Base-by-base conservation (phyloP, 2,329 filamentous ascomycete genomes). In the Diaporthe ampelina region DNA sequence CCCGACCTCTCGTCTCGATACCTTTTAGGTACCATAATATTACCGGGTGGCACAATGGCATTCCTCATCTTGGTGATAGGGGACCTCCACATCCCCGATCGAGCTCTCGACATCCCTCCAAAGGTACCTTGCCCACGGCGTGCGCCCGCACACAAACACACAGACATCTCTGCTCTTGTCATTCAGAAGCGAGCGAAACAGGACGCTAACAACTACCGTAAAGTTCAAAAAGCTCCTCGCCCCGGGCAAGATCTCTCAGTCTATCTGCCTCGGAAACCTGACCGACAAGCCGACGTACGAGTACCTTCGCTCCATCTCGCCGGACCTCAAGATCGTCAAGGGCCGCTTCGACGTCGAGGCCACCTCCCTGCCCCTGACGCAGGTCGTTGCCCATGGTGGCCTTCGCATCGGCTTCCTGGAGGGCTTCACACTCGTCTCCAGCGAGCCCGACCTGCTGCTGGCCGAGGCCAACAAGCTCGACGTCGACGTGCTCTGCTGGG, bases 31-130 rank as follows among this genome's bases (percentile, higher is more conserved):
- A 13, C 32, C n/a, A 40, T 40, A 48, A 9, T 26, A 21, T 52
- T 11, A 59, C n/a, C 69, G 35, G 32, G 71, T 74, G 70, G 74
- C 79, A 93, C 91, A 88, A 95, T 96, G 87, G 94, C 95, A 77
- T 94, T 96, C 85, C 89, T 98, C 78, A 95, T 97, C 82, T 91
- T 98, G 82, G 94, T 97, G 81, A 94, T 98, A 79, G 95, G 95
- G 83, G 95, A 98, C 86, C 91, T 98, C 72, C 95, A 97, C 87
- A 97, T 98, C 85, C 95, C 95, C 80, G 95, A 98, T 85, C 90
- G 95, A 83, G 95, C 95, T 79, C 92, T 97, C 77, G 95, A 97
- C 84, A 95, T 98, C 80, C 95, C 95, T 75, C 89, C 93, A 83
- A 97, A 97, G 92, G 95, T 95, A 88, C 78, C 21, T 70, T 40